Base-by-base conservation (phyloP, 2,329 filamentous ascomycete species). In the Celoporthe dispersa region DNA sequence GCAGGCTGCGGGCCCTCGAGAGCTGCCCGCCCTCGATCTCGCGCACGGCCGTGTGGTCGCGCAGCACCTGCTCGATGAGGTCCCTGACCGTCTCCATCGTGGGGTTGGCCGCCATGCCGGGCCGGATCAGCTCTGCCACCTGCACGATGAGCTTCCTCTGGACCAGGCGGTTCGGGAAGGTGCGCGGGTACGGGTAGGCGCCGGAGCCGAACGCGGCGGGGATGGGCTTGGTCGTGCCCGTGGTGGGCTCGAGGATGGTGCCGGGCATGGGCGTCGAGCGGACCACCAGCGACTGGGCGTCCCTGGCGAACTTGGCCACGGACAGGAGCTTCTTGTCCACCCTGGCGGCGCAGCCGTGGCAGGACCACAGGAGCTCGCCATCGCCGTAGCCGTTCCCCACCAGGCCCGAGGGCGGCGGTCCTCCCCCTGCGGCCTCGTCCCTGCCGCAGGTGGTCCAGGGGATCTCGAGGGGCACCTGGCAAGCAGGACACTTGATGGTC, bases 381-480 rank as follows among this genome's bases (percentile, higher is more conserved):
- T 92, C 90, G 7, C 87, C 88, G 73, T 87, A 92, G 6, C 91
- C 91, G 2, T 78, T 77, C 0, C 90, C 90, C 1, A 78, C 71
- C 2, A 85, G 75, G 0, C 79, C 77, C 7, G 77, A 76, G 0
- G 70, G 67, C 6, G 69, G 66, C 2, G 63, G 12, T 8, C 16
- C 76, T 5, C 81, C 76, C 5, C 81, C 80, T 53, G 79, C 75
- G 16, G 78, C 75, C 70, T 83, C 78, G 1, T 77, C 73, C 12
- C 77, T 70, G 33, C 81, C 81, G 68, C 81, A 84, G 0, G 84
- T 87, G 0, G 90, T 92, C 91, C 91, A 94, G 0, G 85, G 86
- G 8, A 89, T 81, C 0, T 78, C 65, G 11, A 86, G 73, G 0
- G 41, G 37, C 0, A 74, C 75, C 0, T 73, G 74, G 74, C 91